A percentile compares a stretch with the other conserved stretches of the same genome.
Evolutionary conservation across 257 asterid species (phyloP).

Genomic region (Solanum habrochaites): DNA sequence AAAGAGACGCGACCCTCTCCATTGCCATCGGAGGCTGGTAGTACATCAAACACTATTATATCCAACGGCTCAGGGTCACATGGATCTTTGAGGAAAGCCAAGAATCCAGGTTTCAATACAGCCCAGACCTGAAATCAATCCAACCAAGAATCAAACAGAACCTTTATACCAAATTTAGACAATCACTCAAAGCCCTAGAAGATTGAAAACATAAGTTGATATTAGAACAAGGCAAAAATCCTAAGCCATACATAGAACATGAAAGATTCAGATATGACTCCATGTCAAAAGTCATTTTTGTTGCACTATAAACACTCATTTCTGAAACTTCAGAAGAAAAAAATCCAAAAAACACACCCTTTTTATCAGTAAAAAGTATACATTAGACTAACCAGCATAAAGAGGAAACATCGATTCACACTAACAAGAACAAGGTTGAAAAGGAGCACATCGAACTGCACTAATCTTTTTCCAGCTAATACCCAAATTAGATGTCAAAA

Average conservation of each 20-base stretch:
- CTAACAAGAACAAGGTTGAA: neutral
- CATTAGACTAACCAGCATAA: neutral
- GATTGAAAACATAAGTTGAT: neutral
- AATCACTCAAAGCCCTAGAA: neutral
- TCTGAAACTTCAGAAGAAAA: neutral
- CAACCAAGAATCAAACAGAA: constrained; percentile 1
- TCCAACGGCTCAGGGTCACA: constrained; percentile 75
- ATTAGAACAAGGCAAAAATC: neutral
- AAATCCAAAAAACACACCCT: neutral
- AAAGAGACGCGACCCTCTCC: constrained; percentile 63
- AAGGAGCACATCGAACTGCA: neutral
- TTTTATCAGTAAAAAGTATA: neutral
- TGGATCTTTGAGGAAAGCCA: constrained; percentile 92
- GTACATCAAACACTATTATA: constrained; percentile 85
- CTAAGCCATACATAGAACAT: neutral
- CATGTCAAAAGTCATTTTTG: neutral
- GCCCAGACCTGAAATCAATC: constrained; percentile 83
- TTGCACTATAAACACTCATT: neutral
- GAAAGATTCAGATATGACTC: neutral
- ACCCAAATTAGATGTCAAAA: neutral
- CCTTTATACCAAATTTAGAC: neutral
- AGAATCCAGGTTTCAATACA: constrained; percentile 87
- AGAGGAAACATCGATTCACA: neutral
- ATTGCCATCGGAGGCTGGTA: constrained; percentile 79
- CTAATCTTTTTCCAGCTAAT: neutral